phyloP scores from a whole-genome alignment of 176 grass and related monocot genomes.

The Raddia distichophylla region DNA sequence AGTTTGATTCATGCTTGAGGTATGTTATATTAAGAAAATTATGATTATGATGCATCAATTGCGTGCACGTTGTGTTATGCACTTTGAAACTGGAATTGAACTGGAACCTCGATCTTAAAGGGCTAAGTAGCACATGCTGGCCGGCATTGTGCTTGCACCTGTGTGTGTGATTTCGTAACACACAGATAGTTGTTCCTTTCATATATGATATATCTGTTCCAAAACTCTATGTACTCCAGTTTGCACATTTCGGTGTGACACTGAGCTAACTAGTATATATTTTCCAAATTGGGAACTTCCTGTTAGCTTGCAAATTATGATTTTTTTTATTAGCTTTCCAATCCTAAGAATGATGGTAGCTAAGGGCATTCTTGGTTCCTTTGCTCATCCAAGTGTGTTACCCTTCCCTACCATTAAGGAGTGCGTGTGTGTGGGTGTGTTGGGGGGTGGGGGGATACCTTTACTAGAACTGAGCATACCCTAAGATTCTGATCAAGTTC shows the following conservation, averaged over 20 bases:
- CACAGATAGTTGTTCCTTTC: background rate
- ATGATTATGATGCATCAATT: constrained; percentile 14
- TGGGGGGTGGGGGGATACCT: too few species aligned
- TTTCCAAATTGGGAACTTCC: constrained; percentile 16
- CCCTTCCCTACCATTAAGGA: too few species aligned
- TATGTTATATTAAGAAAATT: constrained; percentile 45
- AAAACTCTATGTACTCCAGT: constrained; percentile 6
- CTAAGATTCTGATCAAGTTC: constrained; percentile 6
- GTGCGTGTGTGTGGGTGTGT: too few species aligned
- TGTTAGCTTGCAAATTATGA: background rate
- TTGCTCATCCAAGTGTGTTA: too few species aligned
- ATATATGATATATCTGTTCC: background rate
- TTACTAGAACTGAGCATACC: too few species aligned
- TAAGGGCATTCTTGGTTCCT: background rate
- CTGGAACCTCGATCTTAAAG: background rate
- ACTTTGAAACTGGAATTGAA: constrained; percentile 15
- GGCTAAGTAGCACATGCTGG: background rate
- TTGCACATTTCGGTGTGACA: constrained; percentile 5
- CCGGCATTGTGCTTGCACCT: background rate
- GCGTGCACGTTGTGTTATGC: constrained; percentile 1
- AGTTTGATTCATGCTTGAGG: constrained; percentile 94
- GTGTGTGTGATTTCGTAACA: background rate
- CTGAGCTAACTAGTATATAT: constrained; percentile 33
- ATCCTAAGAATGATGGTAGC: constrained; percentile 9
- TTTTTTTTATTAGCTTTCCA: background rate